Evolutionary conservation across 768 basidiomycete species (phyloP).

Genomic region (Phylloporus arenicola): DNA sequence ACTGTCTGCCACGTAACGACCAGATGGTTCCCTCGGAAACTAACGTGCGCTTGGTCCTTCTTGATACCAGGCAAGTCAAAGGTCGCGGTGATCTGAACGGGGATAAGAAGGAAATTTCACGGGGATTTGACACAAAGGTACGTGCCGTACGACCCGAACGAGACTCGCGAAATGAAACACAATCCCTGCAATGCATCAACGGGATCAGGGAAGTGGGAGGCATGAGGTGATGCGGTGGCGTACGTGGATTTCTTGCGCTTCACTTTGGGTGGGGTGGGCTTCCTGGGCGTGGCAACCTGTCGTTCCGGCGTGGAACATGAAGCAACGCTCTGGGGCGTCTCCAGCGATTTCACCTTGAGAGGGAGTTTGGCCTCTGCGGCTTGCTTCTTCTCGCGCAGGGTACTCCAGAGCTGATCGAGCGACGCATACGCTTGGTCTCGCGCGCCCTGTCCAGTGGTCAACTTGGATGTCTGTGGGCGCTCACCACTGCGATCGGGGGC

Average conservation of each 20-base stretch:
- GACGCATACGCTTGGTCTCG: slow-evolving; percentile 26
- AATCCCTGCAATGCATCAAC: slow-evolving; percentile 27
- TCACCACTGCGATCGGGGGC: slow-evolving; percentile 16
- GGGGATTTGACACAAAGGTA: slow-evolving; percentile 12
- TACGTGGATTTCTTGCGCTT: slow-evolving; percentile 65
- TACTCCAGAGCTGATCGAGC: slow-evolving; percentile 61
- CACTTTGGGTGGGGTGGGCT: slow-evolving; percentile 36
- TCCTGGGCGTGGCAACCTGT: slow-evolving; percentile 17
- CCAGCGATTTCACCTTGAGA: slow-evolving; percentile 67
- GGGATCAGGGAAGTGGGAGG: slow-evolving; percentile 9
- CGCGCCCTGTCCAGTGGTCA: slow-evolving; percentile 8
- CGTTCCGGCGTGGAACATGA: slow-evolving; percentile 25
- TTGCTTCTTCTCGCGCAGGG: slow-evolving; percentile 60
- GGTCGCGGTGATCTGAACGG: slow-evolving; percentile 52
- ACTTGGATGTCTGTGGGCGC: slow-evolving; percentile 19
- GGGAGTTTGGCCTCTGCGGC: slow-evolving; percentile 61
- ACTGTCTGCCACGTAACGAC: slow-evolving; percentile 63
- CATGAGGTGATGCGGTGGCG: slow-evolving; percentile 22
- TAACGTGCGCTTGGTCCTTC: slow-evolving; percentile 74
- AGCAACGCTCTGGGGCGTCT: slow-evolving; percentile 27
- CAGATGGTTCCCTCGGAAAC: slow-evolving; percentile 56
- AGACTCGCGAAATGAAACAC: slow-evolving; percentile 67
- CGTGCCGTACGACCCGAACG: slow-evolving; percentile 55
- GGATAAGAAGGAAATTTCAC: slow-evolving; percentile 17
- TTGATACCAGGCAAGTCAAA: slow-evolving; percentile 66